phyloP scores from a whole-genome alignment of 306 rosid genomes.

The Medicago truncatula region MtrunA17r5.0-ANR NC_053044.1:178001-178500 shows the following conservation, averaged over 20 bases:
- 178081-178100: neutral
- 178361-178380: neutral
- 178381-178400: conserved; percentile 27
- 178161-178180: neutral
- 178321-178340: conserved; percentile 3
- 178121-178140: neutral
- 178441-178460: neutral
- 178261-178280: conserved; percentile 1
- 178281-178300: neutral
- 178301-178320: neutral
- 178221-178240: neutral
- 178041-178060: conserved; percentile 12
- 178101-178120: neutral
- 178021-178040: conserved; percentile 5
- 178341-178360: neutral
- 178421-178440: conserved; percentile 28
- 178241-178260: neutral
- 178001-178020: neutral
- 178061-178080: conserved; percentile 6
- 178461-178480: conserved; percentile 13
- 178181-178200: neutral
- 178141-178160: neutral
- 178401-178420: neutral
- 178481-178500: conserved; percentile 24
- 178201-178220: neutral